Conservation (phyloP, 148 eudicot genomes). For the Euryodendron excelsum region DNA sequence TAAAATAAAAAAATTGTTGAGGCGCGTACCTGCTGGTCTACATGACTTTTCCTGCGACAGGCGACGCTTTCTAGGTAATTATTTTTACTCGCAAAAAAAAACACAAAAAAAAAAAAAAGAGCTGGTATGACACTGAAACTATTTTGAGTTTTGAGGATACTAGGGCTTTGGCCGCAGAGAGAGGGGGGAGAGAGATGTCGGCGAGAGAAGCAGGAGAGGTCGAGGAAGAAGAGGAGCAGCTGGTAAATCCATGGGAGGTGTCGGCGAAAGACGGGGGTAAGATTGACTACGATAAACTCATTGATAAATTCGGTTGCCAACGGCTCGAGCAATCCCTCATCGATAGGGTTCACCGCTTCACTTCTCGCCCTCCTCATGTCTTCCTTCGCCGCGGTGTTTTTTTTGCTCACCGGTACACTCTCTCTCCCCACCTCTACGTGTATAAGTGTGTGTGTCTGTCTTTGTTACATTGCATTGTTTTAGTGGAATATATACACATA, state of each 20-base stretch:
- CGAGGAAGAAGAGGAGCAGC: constrained; percentile 40
- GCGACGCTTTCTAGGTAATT: too few relatives aligned
- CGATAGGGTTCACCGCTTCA: constrained; percentile 66
- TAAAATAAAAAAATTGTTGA: too few relatives aligned
- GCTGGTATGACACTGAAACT: too few relatives aligned
- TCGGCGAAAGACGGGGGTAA: constrained; percentile 69
- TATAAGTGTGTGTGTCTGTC: not conserved
- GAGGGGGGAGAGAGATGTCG: constrained; percentile 18
- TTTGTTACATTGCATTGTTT: not conserved
- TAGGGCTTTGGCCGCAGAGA: too few relatives aligned
- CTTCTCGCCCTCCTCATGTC: constrained; percentile 68
- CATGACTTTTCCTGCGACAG: too few relatives aligned
- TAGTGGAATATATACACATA: not conserved
- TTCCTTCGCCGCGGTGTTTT: constrained; percentile 95
- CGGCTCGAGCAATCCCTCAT: constrained; percentile 54
- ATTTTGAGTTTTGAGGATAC: too few relatives aligned
- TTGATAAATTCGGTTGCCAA: constrained; percentile 86
- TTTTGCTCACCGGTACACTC: constrained; percentile 80
- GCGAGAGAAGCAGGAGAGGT: not conserved
- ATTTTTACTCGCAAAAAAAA: too few relatives aligned
- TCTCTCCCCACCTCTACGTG: not conserved
- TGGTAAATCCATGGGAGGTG: constrained; percentile 90
- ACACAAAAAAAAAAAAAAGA: too few relatives aligned
- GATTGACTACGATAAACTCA: constrained; percentile 89
- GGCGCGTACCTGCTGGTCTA: too few relatives aligned